Evolutionary conservation across 2,329 filamentous ascomycete species (phyloP), one percentile per base, ranked within the genome.

Genomic region (Myriangium duriaei): DNA sequence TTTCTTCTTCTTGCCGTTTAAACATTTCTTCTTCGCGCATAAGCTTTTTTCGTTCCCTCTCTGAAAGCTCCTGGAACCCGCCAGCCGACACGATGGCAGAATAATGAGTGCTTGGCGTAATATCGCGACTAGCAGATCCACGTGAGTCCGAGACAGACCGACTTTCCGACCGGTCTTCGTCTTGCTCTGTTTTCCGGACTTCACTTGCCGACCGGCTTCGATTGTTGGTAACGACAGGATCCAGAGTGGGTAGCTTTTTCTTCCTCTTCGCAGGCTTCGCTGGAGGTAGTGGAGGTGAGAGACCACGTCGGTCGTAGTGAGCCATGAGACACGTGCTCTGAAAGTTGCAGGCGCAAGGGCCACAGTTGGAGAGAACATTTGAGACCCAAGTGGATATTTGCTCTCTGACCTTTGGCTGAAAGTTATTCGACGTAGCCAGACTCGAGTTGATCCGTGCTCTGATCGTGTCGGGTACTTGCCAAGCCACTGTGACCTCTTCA

Each of bases 361-460:
- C 82, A 49, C 84, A 81, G 53, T 86, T 81, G 12, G 80, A 79
- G 5, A 87, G 67, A 6, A 86, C 76, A 29, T 68, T 71, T 36
- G 76, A 69, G 5, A 84, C 72, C 73, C 78, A 84, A 11, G 68
- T 68, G 11, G 69, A 68, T 12, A 82, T 71, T 34, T 61, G 65
- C 15, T 65, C 63, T 42, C 77, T 32, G 21, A 40, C 36, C 17
- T 45, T 42, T 3, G 32, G 39, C 26, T 37, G 15, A 10, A 40
- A 40, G 19, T 34, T 40, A 14, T n/a, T 31, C 4, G 32, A 41
- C 13, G 39, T 41, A 6, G 33, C 32, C 24, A 36, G 16, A 10
- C 32, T 35, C 11, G 39, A 34, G 13, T 34, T 41, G 39, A 32
- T 37, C 11, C 32, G 32, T 33, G 36, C 43, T 18, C 39, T 37